These are phyloP conservation scores for Phytophthora constricta DNA, from an alignment of 352 stramenopile genomes.

Conservation along the genomic window DNA sequence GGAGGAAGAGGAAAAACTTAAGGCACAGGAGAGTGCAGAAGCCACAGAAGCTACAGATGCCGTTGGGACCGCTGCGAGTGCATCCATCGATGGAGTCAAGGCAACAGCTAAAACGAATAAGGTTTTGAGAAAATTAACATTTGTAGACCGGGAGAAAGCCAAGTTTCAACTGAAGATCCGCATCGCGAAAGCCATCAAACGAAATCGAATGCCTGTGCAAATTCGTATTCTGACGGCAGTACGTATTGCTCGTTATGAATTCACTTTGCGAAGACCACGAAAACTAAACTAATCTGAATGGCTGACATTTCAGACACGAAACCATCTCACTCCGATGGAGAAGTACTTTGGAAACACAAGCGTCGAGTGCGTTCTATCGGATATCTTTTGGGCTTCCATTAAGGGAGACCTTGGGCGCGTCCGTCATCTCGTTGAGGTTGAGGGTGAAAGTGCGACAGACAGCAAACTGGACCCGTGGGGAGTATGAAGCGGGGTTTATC, in stretches of 20 bases:
- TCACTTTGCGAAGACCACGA: background rate
- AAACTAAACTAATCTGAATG: background rate
- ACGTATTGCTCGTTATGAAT: background rate
- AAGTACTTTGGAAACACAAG: slow-evolving; percentile 64
- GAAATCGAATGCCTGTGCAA: slow-evolving; percentile 72
- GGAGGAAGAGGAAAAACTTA: slow-evolving; percentile 49
- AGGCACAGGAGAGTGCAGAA: slow-evolving; percentile 9
- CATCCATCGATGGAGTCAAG: background rate
- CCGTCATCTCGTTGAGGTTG: slow-evolving; percentile 63
- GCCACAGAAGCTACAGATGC: background rate
- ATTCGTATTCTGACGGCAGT: slow-evolving; percentile 69
- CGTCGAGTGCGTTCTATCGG: slow-evolving; percentile 62
- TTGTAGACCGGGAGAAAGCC: slow-evolving; percentile 58
- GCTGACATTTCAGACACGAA: slow-evolving; percentile 42
- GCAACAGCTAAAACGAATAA: slow-evolving; percentile 6
- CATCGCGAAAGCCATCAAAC: slow-evolving; percentile 53
- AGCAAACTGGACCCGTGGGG: slow-evolving; percentile 71
- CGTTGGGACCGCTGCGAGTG: too few species aligned
- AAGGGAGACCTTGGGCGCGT: slow-evolving; percentile 70
- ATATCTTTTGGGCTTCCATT: slow-evolving; percentile 74
- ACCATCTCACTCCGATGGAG: slow-evolving; percentile 62
- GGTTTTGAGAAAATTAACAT: slow-evolving; percentile 27
- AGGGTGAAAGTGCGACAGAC: slow-evolving; percentile 53
- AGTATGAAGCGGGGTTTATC: slow-evolving; percentile 28
- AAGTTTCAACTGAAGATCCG: slow-evolving; percentile 66